Base-by-base conservation (phyloP, 768 basidiomycete genomes). In the Leucocoprinus birnbaumii region DNA sequence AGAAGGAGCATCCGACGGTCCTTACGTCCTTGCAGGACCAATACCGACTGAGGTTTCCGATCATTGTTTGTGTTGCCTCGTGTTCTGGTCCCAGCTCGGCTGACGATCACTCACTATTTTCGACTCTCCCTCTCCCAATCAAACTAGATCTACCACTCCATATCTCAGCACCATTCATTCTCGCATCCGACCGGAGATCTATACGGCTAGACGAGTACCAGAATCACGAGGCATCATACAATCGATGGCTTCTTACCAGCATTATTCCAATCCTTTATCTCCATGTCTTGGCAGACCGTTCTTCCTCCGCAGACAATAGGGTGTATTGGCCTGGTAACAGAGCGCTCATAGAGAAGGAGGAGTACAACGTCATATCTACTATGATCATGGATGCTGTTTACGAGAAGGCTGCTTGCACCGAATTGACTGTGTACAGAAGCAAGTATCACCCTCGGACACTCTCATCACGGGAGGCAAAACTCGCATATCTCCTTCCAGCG, bases 101-200 rank as follows among this genome's bases (percentile, higher is more conserved):
- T 11, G 16, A 31, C 2, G 44, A 52, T 25, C 59, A 58, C 47
- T 63, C 67, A n/a, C 66, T 82, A 18, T 80, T 79, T 52, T 74
- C 77, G 7, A 72, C 68, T 0, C 64, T 82, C 6, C 79, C 78
- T 0, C 67, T 81, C 1, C 72, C 73, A 2, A 66, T 73, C 3
- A 21, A 61, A 2, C 76, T 69, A 3, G 61, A 69, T 3, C 64
- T 82, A 0, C 79, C 80, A 0, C 68, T 76, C 1, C 80, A 82
- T 56, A 61, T 80, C 8, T 73, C 71, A 48, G 79, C 75, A 0
- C 72, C 77, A 0, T 80, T 79, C 57, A 69, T 76, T 40, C 62
- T 80, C 3, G 71, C 79, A 0, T 70, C 75, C 2, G 80, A 82
- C 59, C 63, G 80, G 34, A 62, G 80, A 34, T 67, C 70, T 24